A percentile compares a stretch with the other conserved stretches of the same genome.
These are phyloP conservation scores for Alternaria arbusti DNA, from an alignment of 2,329 filamentous ascomycete genomes.

Conservation along the genomic window DNA sequence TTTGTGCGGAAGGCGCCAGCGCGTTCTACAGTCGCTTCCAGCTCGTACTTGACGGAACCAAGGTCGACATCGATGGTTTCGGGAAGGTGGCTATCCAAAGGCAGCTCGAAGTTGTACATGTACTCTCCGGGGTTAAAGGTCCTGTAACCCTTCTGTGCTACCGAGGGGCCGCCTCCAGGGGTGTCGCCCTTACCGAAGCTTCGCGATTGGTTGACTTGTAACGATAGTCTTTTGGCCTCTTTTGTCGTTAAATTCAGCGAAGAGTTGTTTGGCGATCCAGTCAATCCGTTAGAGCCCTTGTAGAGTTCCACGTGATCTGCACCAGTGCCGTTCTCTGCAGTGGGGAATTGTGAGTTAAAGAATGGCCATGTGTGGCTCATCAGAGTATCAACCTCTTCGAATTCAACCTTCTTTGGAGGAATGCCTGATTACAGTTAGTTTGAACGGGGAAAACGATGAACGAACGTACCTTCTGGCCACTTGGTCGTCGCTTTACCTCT, in stretches of 20 bases:
- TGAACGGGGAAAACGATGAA: background rate
- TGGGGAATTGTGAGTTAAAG: conserved; percentile 77
- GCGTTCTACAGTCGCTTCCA: conserved; percentile 84
- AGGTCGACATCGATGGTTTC: conserved; percentile 89
- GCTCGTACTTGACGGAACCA: conserved; percentile 84
- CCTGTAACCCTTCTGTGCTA: conserved; percentile 81
- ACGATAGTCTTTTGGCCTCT: conserved; percentile 72
- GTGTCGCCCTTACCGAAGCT: conserved; percentile 84
- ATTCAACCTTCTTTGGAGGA: conserved; percentile 82
- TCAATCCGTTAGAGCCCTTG: conserved; percentile 51
- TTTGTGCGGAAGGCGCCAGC: conserved; percentile 91
- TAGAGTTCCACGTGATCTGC: conserved; percentile 68
- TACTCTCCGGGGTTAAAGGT: conserved; percentile 80
- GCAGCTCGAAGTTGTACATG: conserved; percentile 80
- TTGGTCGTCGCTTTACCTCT: conserved; percentile 85
- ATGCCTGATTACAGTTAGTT: conserved; percentile 63
- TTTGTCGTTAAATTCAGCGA: conserved; percentile 53
- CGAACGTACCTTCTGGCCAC: conserved; percentile 81
- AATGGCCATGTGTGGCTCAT: conserved; percentile 90
- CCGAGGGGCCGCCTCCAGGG: conserved; percentile 59
- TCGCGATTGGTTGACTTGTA: conserved; percentile 80
- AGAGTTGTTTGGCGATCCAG: conserved; percentile 55
- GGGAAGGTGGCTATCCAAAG: conserved; percentile 76
- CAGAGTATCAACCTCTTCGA: conserved; percentile 82
- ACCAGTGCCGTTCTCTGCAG: conserved; percentile 66